Conservation (phyloP, 2,329 filamentous ascomycete genomes). For the Ophidiomyces ophidiicola region DNA sequence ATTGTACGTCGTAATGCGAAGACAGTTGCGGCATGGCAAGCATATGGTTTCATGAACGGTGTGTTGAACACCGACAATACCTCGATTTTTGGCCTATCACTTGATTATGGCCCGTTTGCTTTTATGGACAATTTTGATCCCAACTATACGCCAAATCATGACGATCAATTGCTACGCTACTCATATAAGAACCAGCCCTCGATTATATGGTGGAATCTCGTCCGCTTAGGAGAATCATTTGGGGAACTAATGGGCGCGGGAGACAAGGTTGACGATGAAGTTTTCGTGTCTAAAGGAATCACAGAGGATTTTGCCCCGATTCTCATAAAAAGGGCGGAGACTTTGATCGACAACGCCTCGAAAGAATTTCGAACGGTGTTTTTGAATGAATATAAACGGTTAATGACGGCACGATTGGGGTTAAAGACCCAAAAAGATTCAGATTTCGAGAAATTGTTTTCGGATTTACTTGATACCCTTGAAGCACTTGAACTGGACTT, state of each 20-base stretch:
- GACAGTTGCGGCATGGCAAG: slow-evolving; percentile 89
- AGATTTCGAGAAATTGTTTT: slow-evolving; percentile 73
- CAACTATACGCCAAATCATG: slow-evolving; percentile 89
- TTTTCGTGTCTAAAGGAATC: slow-evolving; percentile 63
- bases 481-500: slow-evolving; percentile 80
- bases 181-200: slow-evolving; percentile 88
- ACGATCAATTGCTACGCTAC: slow-evolving; percentile 78
- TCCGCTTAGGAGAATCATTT: slow-evolving; percentile 75
- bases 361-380: slow-evolving; percentile 86
- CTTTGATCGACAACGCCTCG: slow-evolving; percentile 63
- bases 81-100: slow-evolving; percentile 71
- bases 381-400: slow-evolving; percentile 70
- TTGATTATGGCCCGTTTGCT: slow-evolving; percentile 94
- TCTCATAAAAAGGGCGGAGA: slow-evolving; percentile 70
- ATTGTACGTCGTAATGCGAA: slow-evolving; percentile 73
- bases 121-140: slow-evolving; percentile 98
- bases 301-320: slow-evolving; percentile 53
- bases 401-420: slow-evolving; percentile 72
- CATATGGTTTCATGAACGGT: slow-evolving; percentile 98
- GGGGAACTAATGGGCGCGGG: slow-evolving; percentile 80
- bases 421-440: slow-evolving; percentile 54
- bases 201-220: slow-evolving; percentile 97
- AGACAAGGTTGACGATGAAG: slow-evolving; percentile 54
- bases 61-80: slow-evolving; percentile 98
- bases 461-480: slow-evolving; percentile 68